phyloP scores from a whole-genome alignment of 2,329 filamentous ascomycete species.

The Cladosporium sp. region DNA sequence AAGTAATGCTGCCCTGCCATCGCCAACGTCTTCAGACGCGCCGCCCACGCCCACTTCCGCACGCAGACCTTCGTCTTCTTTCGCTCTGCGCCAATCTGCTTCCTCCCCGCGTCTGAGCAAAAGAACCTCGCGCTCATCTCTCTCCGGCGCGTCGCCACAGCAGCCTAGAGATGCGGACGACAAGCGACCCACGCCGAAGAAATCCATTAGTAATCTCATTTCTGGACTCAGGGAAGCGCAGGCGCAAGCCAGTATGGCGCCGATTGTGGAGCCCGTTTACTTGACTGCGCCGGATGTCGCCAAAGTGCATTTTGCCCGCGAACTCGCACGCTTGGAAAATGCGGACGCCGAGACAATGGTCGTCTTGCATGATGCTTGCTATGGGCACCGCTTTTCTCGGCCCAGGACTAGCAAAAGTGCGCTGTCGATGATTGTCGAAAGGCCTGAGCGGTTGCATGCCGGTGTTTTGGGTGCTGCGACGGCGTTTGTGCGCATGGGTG shows the following conservation, averaged over 20 bases:
- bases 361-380: slow-evolving; percentile 89
- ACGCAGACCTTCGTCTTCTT: slow-evolving; percentile 16
- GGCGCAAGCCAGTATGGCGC: slow-evolving; percentile 33
- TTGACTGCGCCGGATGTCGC: slow-evolving; percentile 37
- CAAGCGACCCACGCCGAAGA: slow-evolving; percentile 35
- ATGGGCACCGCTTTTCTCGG: slow-evolving; percentile 87
- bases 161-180: slow-evolving; percentile 27
- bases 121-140: slow-evolving; percentile 33
- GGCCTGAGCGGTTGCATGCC: slow-evolving; percentile 87
- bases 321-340: slow-evolving; percentile 61
- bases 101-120: slow-evolving; percentile 28
- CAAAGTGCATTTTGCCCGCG: slow-evolving; percentile 65
- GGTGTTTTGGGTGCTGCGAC: slow-evolving; percentile 77
- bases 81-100: slow-evolving; percentile 18
- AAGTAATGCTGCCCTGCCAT: slow-evolving; percentile 5
- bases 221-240: slow-evolving; percentile 38
- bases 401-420: slow-evolving; percentile 72
- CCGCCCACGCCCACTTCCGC: slow-evolving; percentile 14
- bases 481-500: slow-evolving; percentile 89
- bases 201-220: slow-evolving; percentile 39
- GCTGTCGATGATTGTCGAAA: slow-evolving; percentile 83
- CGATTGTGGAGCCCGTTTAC: slow-evolving; percentile 36
- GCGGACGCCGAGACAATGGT: slow-evolving; percentile 68
- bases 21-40: slow-evolving; percentile 25
- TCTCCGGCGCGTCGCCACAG: slow-evolving; percentile 25